Conservation (phyloP, 129 eudicot species). For the Lactuca saligna region DNA sequence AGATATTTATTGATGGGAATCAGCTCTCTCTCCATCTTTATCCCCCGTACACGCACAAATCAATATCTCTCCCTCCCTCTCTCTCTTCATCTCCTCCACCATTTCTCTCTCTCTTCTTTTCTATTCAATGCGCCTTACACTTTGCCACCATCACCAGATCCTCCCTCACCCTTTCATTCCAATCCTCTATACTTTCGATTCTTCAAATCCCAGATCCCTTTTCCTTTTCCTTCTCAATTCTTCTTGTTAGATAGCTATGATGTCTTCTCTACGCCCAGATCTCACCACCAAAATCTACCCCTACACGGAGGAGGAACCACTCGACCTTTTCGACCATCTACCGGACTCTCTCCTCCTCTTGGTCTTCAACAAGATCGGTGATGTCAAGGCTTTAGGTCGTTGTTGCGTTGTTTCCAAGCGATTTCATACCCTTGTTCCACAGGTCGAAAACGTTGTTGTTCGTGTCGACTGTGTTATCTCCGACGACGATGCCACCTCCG, state of each 20-base stretch:
- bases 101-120: background rate
- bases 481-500: constrained; percentile 64
- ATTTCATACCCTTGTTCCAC: constrained; percentile 72
- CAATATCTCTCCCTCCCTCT: constrained; percentile 17
- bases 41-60: constrained; percentile 16
- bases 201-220: constrained; percentile 18
- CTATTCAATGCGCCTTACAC: background rate
- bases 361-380: constrained; percentile 83
- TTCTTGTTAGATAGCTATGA: constrained; percentile 1
- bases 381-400: constrained; percentile 77
- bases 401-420: constrained; percentile 70
- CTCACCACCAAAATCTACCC: constrained; percentile 59
- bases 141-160: constrained; percentile 8
- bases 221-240: background rate
- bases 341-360: constrained; percentile 76
- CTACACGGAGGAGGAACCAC: background rate
- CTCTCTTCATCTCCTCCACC: constrained; percentile 28
- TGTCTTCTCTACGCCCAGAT: constrained; percentile 51
- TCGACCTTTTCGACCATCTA: constrained; percentile 70
- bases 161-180: background rate
- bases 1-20: background rate
- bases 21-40: constrained; percentile 10
- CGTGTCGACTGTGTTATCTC: constrained; percentile 93
- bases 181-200: background rate
- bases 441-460: constrained; percentile 76